Evolutionary conservation across 352 stramenopile genomes (phyloP), one percentile per base, ranked within the genome.

Genomic region (Phytophthora colocasiae): DNA sequence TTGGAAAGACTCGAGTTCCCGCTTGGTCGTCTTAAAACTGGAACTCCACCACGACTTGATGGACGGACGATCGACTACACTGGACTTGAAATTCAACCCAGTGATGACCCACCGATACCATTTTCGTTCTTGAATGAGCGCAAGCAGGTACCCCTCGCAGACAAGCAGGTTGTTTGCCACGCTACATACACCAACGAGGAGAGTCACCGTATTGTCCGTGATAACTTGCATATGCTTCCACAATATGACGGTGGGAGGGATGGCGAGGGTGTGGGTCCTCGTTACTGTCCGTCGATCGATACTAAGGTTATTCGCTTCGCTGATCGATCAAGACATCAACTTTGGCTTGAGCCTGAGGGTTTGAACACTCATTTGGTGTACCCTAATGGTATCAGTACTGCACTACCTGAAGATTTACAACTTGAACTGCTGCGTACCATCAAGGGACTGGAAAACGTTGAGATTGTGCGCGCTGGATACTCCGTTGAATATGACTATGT

Each of bases 401-500:
- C 84, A 8, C 91, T 98, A 47, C 96, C 97, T 0, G 83, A 93
- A 63, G 92, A 99, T 24, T 85, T 99, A n/a, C 97, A 99, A 67
- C 74, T 97, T 5, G 70, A 97, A 67, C 90, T 99, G 46, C 79
- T 99, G 40, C 85, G 90, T 9, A 98, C 81, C 4, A 99, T 99
- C 77, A 77, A 93, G 62, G 98, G 98, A 15, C 78, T 99, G 4
- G 96, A 98, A 75, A 83, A 97, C 19, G 95, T 97, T 36, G 87
- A 98, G 49, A 97, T 99, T 61, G 73, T 99, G 17, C 88, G 95
- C 8, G 91, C 96, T 22, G 98, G 96, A 22, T 99, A 99, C 71
- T 97, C 98, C n/a, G 98, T 99, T n/a, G 97, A 99, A 80, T 99
- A 99, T 69, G 97, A 99, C 83, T 99, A 97, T 72, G 84, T 99